Evolutionary conservation across 2,329 filamentous ascomycete species (phyloP).

Genomic region (Fusarium hainanense): DNA sequence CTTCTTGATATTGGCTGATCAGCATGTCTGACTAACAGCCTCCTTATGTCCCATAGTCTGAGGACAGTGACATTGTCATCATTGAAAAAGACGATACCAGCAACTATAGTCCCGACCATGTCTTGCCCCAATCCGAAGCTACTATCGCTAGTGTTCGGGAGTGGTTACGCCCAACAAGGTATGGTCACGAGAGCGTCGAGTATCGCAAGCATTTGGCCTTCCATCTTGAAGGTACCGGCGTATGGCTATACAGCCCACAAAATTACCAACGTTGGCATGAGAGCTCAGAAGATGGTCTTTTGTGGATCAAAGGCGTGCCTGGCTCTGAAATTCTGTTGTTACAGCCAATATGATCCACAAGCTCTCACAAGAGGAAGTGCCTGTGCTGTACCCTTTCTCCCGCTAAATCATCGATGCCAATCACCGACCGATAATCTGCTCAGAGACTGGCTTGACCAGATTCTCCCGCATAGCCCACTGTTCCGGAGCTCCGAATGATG

Average conservation of each 20-base stretch:
- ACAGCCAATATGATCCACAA: conserved; percentile 45
- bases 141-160: conserved; percentile 39
- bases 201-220: conserved; percentile 35
- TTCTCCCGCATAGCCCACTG: conserved; percentile 47
- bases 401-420: conserved; percentile 55
- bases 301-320: conserved; percentile 50
- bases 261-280: conserved; percentile 26
- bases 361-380: conserved; percentile 27
- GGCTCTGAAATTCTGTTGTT: conserved; percentile 54
- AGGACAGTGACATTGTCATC: conserved; percentile 27
- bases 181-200: conserved; percentile 27
- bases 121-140: conserved; percentile 46
- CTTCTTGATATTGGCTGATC: neutral
- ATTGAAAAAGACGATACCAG: conserved; percentile 38
- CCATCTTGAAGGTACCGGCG: conserved; percentile 26
- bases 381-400: conserved; percentile 55
- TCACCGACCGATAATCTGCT: conserved; percentile 47
- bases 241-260: conserved; percentile 18
- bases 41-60: neutral
- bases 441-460: conserved; percentile 52
- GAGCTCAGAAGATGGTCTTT: conserved; percentile 19
- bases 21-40: neutral
- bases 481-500: conserved; percentile 19
- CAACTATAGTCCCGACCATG: conserved; percentile 49
- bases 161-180: conserved; percentile 38